A percentile compares a stretch with the other conserved stretches of the same genome.
Conservation (phyloP, 2,329 filamentous ascomycete genomes). For the Xylaria sp. region DNA sequence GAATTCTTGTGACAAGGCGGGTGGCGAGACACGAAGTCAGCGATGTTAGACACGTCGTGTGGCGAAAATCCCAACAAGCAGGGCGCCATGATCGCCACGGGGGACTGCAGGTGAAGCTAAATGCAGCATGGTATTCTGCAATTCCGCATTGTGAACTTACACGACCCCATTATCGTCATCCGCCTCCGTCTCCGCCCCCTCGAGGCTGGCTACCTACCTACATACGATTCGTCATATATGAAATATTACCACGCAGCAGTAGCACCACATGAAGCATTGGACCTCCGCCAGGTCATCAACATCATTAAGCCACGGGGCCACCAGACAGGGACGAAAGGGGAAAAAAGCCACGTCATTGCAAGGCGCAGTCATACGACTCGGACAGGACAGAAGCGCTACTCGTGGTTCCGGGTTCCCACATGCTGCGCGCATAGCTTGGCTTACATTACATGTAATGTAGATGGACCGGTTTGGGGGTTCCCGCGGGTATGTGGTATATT, state of each 20-base stretch:
- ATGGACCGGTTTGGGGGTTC: neutral
- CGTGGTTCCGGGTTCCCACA: conserved; percentile 15
- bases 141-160: no score
- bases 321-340: no score
- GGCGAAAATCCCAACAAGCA: conserved; percentile 8
- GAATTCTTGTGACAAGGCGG: neutral
- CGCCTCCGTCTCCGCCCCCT: neutral
- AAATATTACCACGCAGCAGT: neutral
- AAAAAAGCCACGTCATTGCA: conserved; percentile 23
- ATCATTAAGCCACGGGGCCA: no score
- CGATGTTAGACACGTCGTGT: neutral
- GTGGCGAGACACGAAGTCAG: conserved; percentile 17
- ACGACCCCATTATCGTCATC: neutral
- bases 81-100: neutral
- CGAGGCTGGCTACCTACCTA: no score
- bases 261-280: no score
- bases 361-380: conserved; percentile 17
- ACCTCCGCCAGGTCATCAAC: no score
- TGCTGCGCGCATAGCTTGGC: neutral
- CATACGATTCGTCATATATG: conserved; percentile 7
- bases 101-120: neutral
- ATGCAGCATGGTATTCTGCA: conserved; percentile 1
- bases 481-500: neutral
- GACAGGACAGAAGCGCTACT: neutral
- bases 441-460: neutral